These are phyloP conservation scores for Punctularia strigosozonata DNA, from an alignment of 768 basidiomycete genomes.

Conservation along the genomic window DNA sequence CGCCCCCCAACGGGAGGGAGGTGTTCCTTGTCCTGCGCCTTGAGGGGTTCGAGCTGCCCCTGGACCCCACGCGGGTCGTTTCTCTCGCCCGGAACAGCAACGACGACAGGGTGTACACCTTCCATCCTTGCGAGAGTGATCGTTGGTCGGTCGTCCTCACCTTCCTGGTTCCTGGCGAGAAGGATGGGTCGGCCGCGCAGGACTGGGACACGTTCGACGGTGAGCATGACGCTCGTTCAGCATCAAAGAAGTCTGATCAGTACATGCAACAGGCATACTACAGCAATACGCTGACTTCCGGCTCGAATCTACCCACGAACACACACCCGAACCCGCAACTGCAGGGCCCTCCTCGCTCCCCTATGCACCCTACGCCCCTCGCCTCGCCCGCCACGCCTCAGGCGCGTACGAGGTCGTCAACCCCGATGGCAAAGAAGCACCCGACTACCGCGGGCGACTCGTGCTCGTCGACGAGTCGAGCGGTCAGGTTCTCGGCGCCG, in stretches of 20 bases:
- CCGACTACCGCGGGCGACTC: conserved; percentile 35
- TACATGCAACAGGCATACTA: too few relatives aligned
- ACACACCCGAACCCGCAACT: conserved; percentile 18
- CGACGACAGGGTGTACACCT: conserved; percentile 31
- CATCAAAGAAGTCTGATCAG: too few relatives aligned
- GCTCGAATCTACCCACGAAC: conserved; percentile 16
- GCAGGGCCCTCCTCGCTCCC: background rate
- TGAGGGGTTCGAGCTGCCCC: conserved; percentile 40
- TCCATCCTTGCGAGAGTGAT: conserved; percentile 24
- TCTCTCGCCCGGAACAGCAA: conserved; percentile 22
- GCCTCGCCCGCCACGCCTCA: too few relatives aligned
- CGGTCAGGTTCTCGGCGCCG: conserved; percentile 60
- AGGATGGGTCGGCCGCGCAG: conserved; percentile 29
- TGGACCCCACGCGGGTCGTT: conserved; percentile 45
- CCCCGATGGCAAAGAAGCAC: conserved; percentile 11
- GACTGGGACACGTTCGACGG: conserved; percentile 57
- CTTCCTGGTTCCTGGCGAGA: conserved; percentile 14
- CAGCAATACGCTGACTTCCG: conserved; percentile 47
- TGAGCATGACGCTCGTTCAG: too few relatives aligned
- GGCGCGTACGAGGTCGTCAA: conserved; percentile 6
- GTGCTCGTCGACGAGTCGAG: conserved; percentile 63
- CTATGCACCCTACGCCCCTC: too few relatives aligned
- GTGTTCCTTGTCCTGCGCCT: conserved; percentile 58
- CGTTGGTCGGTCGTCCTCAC: conserved; percentile 12
- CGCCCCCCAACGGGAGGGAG: conserved; percentile 30